Conservation (phyloP, 371 early-diverging fungal species). For the Apophysomyces sp. region DNA sequence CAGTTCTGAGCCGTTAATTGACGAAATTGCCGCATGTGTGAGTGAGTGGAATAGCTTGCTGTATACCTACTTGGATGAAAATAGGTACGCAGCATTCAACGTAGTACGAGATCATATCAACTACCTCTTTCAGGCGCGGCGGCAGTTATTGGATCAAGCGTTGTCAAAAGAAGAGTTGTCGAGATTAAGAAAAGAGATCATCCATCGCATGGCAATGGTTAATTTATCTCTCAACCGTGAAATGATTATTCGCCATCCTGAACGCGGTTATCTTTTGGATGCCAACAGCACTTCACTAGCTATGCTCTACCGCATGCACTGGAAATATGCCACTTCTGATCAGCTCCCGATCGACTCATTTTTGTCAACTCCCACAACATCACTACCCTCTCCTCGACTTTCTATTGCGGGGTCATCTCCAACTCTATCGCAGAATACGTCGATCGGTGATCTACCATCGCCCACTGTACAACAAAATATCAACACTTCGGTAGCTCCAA, state of each 20-base stretch:
- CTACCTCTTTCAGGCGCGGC: slow-evolving; percentile 62
- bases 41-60: slow-evolving; percentile 66
- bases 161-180: slow-evolving; percentile 62
- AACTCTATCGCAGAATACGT: not conserved
- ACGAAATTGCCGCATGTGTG: slow-evolving; percentile 67
- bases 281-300: slow-evolving; percentile 57
- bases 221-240: slow-evolving; percentile 58
- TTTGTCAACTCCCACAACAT: not conserved
- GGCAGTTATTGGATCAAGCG: slow-evolving; percentile 67
- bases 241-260: slow-evolving; percentile 64
- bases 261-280: slow-evolving; percentile 62
- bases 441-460: not conserved
- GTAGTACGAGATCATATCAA: slow-evolving; percentile 56
- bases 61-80: slow-evolving; percentile 50
- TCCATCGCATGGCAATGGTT: slow-evolving; percentile 56
- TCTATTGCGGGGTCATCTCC: not conserved
- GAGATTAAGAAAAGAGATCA: slow-evolving; percentile 56
- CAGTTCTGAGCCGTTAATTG: slow-evolving; percentile 62
- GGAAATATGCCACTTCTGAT: slow-evolving; percentile 10
- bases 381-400: not conserved
- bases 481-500: not conserved
- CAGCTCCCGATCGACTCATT: not conserved
- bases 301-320: slow-evolving; percentile 58
- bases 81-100: slow-evolving; percentile 59
- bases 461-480: not conserved